These are phyloP conservation scores for Penicillium cosmopolitanum DNA, from an alignment of 495 filamentous ascomycete genomes.

Conservation along the genomic window DNA sequence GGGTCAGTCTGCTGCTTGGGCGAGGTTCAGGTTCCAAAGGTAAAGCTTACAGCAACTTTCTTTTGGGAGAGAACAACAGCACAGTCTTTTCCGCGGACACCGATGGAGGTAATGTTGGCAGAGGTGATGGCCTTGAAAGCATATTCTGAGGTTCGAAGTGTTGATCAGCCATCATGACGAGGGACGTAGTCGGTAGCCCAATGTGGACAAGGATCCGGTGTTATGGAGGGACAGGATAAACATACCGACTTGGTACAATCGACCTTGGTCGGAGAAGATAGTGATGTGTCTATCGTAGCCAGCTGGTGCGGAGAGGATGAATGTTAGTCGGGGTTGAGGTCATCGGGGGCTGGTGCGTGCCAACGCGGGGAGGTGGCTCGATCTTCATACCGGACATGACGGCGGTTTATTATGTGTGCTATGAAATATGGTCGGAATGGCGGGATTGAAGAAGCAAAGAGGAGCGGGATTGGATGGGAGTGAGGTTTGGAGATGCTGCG, in stretches of 20 bases:
- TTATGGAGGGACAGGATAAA: constrained; percentile 27
- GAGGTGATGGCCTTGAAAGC: constrained; percentile 99
- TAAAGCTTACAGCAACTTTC: constrained; percentile 88
- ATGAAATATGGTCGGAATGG: constrained; percentile 16
- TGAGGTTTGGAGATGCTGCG: constrained; percentile 19
- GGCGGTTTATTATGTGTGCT: constrained; percentile 20
- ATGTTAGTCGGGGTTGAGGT: constrained; percentile 44
- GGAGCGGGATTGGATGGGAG: constrained; percentile 27
- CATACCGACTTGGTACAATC: constrained; percentile 99
- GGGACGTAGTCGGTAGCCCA: constrained; percentile 8
- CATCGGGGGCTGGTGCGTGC: constrained; percentile 25
- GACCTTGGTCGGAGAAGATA: constrained; percentile 98
- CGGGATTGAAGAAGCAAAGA: constrained; percentile 16
- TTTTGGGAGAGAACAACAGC: constrained; percentile 98
- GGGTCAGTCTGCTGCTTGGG: constrained; percentile 9
- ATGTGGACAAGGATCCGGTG: not conserved
- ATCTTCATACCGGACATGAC: constrained; percentile 48
- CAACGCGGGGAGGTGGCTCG: constrained; percentile 12
- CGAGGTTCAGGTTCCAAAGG: constrained; percentile 2
- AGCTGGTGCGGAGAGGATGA: constrained; percentile 57
- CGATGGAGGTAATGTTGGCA: constrained; percentile 97
- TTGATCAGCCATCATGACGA: constrained; percentile 29
- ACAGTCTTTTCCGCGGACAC: constrained; percentile 93
- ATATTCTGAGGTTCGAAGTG: constrained; percentile 72
- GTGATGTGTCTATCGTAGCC: constrained; percentile 98